These are phyloP conservation scores for Leishmania major DNA, from an alignment of 208 protist genomes.

Conservation along the genomic window DNA sequence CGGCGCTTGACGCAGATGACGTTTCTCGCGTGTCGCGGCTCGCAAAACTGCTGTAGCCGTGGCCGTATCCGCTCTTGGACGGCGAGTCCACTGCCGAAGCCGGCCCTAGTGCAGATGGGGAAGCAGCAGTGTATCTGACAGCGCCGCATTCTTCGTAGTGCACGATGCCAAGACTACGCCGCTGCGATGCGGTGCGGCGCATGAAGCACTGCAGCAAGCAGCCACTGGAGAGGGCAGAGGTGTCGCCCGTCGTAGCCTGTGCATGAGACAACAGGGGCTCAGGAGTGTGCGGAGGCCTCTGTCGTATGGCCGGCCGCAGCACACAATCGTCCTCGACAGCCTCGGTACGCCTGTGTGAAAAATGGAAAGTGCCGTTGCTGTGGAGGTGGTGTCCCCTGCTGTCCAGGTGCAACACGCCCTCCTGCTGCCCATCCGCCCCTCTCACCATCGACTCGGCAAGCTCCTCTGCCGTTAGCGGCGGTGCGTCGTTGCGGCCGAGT, in stretches of 20 bases:
- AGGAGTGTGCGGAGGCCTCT: background rate
- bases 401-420: background rate
- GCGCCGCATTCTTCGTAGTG: constrained; percentile 52
- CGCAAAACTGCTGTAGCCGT: too few species aligned
- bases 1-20: background rate
- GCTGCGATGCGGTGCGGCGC: constrained; percentile 25
- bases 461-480: constrained; percentile 12
- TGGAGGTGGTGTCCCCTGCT: too few species aligned
- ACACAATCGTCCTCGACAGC: background rate
- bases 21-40: background rate
- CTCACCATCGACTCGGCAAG: constrained; percentile 2
- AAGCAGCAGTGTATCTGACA: constrained; percentile 33
- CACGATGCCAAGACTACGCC: constrained; percentile 9
- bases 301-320: background rate
- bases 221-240: background rate
- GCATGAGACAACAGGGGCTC: background rate
- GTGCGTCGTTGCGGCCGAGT: constrained; percentile 20
- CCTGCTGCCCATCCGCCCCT: background rate
- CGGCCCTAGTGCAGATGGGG: background rate
- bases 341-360: background rate
- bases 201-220: constrained; percentile 31
- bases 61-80: background rate
- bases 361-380: background rate
- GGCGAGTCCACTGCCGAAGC: background rate
- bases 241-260: background rate